Conservation (phyloP, 768 basidiomycete genomes). For the Termitomyces sp. region DNA sequence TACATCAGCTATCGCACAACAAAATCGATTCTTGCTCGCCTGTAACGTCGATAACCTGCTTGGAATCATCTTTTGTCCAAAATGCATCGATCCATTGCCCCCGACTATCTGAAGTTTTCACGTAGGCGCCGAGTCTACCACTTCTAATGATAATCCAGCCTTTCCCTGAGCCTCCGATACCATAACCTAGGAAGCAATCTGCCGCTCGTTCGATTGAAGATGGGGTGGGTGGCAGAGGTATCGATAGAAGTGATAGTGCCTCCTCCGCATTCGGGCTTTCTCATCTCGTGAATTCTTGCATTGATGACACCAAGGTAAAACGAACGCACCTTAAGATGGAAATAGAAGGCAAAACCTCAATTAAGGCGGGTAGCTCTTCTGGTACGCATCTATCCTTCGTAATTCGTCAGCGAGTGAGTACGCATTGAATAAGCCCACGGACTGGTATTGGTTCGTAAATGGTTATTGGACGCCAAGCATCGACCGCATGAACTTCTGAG, state of each 20-base stretch:
- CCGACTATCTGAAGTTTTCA: constrained; percentile 36
- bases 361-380: constrained; percentile 68
- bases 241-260: constrained; percentile 62
- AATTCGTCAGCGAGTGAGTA: neutral
- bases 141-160: constrained; percentile 75
- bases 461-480: constrained; percentile 59
- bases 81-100: constrained; percentile 71
- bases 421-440: constrained; percentile 18
- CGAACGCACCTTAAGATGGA: constrained; percentile 60
- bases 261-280: constrained; percentile 85
- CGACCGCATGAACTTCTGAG: constrained; percentile 50
- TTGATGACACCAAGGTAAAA: neutral
- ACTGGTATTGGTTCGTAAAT: constrained; percentile 91
- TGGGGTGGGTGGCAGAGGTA: constrained; percentile 44
- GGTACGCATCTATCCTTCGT: constrained; percentile 76
- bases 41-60: constrained; percentile 76
- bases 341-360: constrained; percentile 53
- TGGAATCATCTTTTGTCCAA: constrained; percentile 48
- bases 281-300: neutral
- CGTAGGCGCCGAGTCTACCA: constrained; percentile 68
- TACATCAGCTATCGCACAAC: neutral
- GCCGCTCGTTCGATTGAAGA: constrained; percentile 66
- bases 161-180: constrained; percentile 43
- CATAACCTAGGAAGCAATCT: constrained; percentile 53
- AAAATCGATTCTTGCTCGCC: constrained; percentile 36